A percentile compares a stretch with the other conserved stretches of the same genome.
Conservation (phyloP, 352 stramenopile genomes). For the Phytophthora podocarpi region DNA sequence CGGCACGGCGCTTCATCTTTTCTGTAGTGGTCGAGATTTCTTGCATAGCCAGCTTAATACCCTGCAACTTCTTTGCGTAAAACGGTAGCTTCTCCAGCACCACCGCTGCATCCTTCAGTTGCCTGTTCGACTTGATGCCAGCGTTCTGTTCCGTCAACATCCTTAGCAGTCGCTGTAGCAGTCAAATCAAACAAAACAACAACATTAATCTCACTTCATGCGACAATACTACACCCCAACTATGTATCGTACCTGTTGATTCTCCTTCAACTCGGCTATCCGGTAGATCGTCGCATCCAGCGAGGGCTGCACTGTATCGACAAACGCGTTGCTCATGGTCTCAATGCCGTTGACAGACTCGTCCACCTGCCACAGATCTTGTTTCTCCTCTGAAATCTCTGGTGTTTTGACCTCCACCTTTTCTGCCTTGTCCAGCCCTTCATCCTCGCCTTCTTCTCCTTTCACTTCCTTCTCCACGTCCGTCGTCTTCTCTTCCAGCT, state of each 20-base stretch:
- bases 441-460: constrained; percentile 26
- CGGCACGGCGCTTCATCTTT: constrained; percentile 73
- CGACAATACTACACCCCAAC: background rate
- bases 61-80: constrained; percentile 69
- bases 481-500: constrained; percentile 1
- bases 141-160: constrained; percentile 56
- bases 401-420: background rate
- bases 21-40: constrained; percentile 67
- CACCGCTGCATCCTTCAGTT: constrained; percentile 64
- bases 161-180: constrained; percentile 53
- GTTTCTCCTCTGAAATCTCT: constrained; percentile 15
- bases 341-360: constrained; percentile 49
- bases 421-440: constrained; percentile 13
- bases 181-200: background rate
- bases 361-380: constrained; percentile 46
- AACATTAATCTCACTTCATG: constrained; percentile 1
- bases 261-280: constrained; percentile 71
- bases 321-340: constrained; percentile 61
- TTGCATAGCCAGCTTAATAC: constrained; percentile 61
- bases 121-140: constrained; percentile 52
- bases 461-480: background rate
- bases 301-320: constrained; percentile 59
- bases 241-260: constrained; percentile 29
- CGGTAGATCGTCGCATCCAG: constrained; percentile 70
- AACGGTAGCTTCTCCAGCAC: constrained; percentile 77